These are phyloP conservation scores for Rubus idaeus DNA, from an alignment of 306 rosid genomes.

Conservation along the genomic window DNA sequence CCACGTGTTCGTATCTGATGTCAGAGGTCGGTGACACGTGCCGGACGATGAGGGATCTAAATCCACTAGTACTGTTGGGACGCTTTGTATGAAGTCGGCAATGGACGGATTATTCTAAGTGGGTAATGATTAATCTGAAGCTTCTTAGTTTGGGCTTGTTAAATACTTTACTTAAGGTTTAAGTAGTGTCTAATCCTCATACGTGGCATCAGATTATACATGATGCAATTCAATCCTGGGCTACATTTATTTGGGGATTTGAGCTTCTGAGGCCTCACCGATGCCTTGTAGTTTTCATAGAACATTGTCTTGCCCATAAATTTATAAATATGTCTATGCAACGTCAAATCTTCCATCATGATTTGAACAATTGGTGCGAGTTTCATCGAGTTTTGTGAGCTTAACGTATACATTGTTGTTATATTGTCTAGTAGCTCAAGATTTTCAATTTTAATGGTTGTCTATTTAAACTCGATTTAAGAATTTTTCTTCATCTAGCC, in stretches of 20 bases:
- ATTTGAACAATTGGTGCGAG: background rate
- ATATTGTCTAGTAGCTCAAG: background rate
- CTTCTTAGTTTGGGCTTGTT: background rate
- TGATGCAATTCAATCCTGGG: background rate
- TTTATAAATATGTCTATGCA: too few species aligned
- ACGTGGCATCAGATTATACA: too few species aligned
- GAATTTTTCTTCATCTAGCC: too few species aligned
- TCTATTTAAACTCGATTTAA: too few species aligned
- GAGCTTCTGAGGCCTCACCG: background rate
- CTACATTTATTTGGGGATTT: background rate
- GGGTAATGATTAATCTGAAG: conserved; percentile 1
- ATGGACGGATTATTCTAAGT: conserved; percentile 4
- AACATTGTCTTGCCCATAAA: background rate
- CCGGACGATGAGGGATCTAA: background rate
- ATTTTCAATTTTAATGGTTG: too few species aligned
- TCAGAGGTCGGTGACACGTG: conserved; percentile 49
- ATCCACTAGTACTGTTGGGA: background rate
- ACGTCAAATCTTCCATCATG: background rate
- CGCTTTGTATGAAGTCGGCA: background rate
- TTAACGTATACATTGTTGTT: background rate
- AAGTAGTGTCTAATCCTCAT: background rate
- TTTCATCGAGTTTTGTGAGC: background rate
- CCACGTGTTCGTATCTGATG: conserved; percentile 35
- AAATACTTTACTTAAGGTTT: background rate
- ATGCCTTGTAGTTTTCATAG: background rate